Evolutionary conservation across 371 early-diverging fungal species (phyloP).

Genomic region (Mucor mucedo): DNA sequence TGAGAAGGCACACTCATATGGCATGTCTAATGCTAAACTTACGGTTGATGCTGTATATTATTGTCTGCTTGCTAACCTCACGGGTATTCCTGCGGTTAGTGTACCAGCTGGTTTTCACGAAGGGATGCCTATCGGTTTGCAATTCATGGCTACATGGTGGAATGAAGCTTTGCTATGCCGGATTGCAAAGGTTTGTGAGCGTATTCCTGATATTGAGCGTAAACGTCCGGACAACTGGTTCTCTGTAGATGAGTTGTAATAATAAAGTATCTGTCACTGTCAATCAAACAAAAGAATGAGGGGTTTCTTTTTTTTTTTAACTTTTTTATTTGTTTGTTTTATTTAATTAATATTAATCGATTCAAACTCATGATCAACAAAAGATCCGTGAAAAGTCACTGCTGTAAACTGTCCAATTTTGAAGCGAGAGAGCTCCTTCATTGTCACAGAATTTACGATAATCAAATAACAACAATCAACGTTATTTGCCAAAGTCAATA

Average conservation of each 20-base stretch:
- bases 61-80: slow-evolving; percentile 66
- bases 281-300: no score
- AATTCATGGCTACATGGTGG: slow-evolving; percentile 77
- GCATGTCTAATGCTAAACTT: slow-evolving; percentile 58
- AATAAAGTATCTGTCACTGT: no score
- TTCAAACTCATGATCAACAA: slow-evolving; percentile 41
- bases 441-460: slow-evolving; percentile 56
- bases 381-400: slow-evolving; percentile 63
- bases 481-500: slow-evolving; percentile 54
- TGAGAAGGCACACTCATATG: slow-evolving; percentile 48
- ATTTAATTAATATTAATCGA: slow-evolving; percentile 10
- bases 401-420: slow-evolving; percentile 53
- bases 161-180: slow-evolving; percentile 66
- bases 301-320: background rate
- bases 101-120: slow-evolving; percentile 68
- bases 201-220: slow-evolving; percentile 36
- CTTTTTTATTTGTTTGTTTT: no score
- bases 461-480: slow-evolving; percentile 53
- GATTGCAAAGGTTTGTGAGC: slow-evolving; percentile 61
- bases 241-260: background rate
- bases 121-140: slow-evolving; percentile 71
- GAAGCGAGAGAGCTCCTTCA: slow-evolving; percentile 59
- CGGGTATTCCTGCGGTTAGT: slow-evolving; percentile 72
- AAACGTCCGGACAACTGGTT: slow-evolving; percentile 28
- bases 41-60: slow-evolving; percentile 62